A percentile compares a stretch with the other conserved stretches of the same genome.
Evolutionary conservation across 2,329 filamentous ascomycete species (phyloP).

Genomic region (Beauveria bassiana): DNA sequence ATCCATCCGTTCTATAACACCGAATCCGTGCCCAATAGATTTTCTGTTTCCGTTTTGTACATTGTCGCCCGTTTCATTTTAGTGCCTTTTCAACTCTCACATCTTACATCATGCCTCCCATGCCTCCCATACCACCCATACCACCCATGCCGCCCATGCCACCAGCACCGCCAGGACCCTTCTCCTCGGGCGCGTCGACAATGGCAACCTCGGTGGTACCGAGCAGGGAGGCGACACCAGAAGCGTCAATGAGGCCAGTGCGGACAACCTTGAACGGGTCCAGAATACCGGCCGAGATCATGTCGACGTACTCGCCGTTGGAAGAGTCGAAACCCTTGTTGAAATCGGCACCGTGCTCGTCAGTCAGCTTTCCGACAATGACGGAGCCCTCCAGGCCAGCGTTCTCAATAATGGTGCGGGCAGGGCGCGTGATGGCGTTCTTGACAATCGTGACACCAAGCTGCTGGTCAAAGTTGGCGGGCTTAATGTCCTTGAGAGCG

Average conservation of each 20-base stretch:
- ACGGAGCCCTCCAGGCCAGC: constrained; percentile 93
- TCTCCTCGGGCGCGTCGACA: constrained; percentile 91
- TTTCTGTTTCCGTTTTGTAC: constrained; percentile 14
- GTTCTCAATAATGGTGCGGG: constrained; percentile 94
- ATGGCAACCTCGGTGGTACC: constrained; percentile 98
- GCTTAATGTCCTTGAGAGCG: constrained; percentile 74
- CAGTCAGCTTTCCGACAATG: constrained; percentile 94
- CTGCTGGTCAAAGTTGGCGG: constrained; percentile 97
- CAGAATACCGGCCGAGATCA: constrained; percentile 94
- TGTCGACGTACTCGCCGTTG: constrained; percentile 97
- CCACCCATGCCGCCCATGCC: constrained; percentile 63
- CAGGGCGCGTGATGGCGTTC: constrained; percentile 93
- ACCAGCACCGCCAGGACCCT: constrained; percentile 56
- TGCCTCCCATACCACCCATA: constrained; percentile 52
- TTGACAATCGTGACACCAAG: constrained; percentile 96
- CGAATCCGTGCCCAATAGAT: constrained; percentile 12
- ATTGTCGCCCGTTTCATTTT: constrained; percentile 7
- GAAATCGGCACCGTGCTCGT: constrained; percentile 87
- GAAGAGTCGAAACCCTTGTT: constrained; percentile 97
- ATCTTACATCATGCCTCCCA: constrained; percentile 56
- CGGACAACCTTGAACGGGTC: constrained; percentile 99
- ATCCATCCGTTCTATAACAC: constrained; percentile 19
- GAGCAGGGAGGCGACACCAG: constrained; percentile 90
- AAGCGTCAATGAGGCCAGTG: constrained; percentile 89
- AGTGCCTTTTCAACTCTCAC: background rate